Evolutionary conservation across 441 rosid species (phyloP).

Genomic region (Populus trichocarpa): DNA sequence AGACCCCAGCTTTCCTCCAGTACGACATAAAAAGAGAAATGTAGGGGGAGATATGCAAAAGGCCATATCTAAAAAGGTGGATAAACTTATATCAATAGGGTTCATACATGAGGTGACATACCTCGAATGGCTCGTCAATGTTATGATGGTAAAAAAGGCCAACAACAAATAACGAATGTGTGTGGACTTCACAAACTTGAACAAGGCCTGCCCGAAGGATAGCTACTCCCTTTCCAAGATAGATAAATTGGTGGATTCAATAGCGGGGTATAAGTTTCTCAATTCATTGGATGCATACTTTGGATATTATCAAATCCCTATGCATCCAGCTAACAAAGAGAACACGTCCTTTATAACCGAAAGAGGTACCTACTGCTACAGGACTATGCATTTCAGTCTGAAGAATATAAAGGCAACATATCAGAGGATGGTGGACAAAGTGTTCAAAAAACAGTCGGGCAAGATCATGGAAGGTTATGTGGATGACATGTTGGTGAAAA

Average conservation of each 20-base stretch:
- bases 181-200: no score
- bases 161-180: no score
- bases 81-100: no score
- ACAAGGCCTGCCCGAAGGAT: neutral
- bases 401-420: neutral
- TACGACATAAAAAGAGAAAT: no score
- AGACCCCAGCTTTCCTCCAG: no score
- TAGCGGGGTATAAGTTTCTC: neutral
- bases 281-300: neutral
- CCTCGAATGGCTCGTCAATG: no score
- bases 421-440: no score
- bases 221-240: neutral
- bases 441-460: neutral
- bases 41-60: no score
- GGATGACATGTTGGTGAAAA: neutral
- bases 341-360: neutral
- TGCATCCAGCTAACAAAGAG: neutral
- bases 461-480: neutral
- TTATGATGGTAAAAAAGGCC: no score
- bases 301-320: neutral
- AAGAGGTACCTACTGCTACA: neutral
- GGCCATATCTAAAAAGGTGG: no score
- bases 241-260: neutral
- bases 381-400: neutral
- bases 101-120: no score